A percentile compares a stretch with the other conserved stretches of the same genome.
phyloP scores from a whole-genome alignment of 768 basidiomycete species.

The button mushroom (Agaricus bisporus) region DNA sequence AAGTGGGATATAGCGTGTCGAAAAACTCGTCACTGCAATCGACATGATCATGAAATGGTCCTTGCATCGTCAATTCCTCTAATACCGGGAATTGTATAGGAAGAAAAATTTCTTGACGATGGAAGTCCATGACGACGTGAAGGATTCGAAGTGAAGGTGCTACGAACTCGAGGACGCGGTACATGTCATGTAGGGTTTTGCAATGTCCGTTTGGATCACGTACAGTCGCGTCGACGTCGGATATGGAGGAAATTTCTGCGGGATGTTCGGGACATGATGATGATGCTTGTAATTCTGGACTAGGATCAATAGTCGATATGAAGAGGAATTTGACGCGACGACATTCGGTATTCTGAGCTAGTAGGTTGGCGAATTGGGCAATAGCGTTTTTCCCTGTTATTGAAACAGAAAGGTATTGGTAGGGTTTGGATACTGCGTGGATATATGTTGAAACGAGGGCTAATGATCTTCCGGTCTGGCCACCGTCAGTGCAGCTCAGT shows the following conservation, averaged over 20 bases:
- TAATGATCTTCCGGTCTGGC: conserved; percentile 13
- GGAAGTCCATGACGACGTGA: conserved; percentile 7
- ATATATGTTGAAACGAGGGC: conserved; percentile 9
- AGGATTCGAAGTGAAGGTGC: conserved; percentile 8
- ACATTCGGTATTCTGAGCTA: conserved; percentile 1
- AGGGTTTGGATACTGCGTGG: conserved; percentile 9
- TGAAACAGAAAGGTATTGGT: conserved; percentile 8
- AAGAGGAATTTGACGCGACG: conserved; percentile 11
- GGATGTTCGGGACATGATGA: neutral
- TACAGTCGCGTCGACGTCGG: neutral
- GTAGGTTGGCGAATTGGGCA: conserved; percentile 2
- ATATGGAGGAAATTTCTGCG: neutral
- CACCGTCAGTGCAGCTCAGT: conserved; percentile 10
- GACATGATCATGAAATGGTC: conserved; percentile 7
- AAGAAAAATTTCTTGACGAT: conserved; percentile 12
- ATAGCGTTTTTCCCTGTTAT: conserved; percentile 4
- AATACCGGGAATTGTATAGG: conserved; percentile 7
- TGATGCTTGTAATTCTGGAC: neutral
- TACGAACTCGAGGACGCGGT: conserved; percentile 9
- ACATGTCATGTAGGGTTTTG: conserved; percentile 8
- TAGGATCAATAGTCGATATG: conserved; percentile 8
- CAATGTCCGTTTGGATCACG: neutral
- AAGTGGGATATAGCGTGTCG: conserved; percentile 6
- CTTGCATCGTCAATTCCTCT: conserved; percentile 13
- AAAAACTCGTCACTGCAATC: conserved; percentile 9